Base-by-base conservation (phyloP, 2,329 filamentous ascomycete species). In the Celoporthe dispersa region DNA sequence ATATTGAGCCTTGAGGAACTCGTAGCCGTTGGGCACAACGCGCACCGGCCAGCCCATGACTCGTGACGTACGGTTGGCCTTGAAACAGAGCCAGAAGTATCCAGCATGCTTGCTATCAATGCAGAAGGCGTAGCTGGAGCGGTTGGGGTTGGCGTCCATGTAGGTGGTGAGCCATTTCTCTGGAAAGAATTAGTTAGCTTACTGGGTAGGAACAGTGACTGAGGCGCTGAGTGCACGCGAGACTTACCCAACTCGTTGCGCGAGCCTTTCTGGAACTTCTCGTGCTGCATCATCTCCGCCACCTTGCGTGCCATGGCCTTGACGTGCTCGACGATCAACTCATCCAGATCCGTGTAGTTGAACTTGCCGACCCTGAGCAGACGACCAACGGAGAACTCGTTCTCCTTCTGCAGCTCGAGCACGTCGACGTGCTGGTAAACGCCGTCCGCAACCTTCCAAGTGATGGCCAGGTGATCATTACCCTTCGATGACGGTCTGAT, bases 341-440 rank as follows among this genome's bases (percentile, higher is more conserved):
- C 96, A 81, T 99, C 96, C 72, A 99, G 85, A 90, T 99, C 96
- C 71, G 90, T 94, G 83, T 99, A 99, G 9, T 89, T 95, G 81
- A 94, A 94, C 79, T 94, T 95, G 75, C 93, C 92, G 67, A 99
- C 93, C 73, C 93, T 92, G 67, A 99, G 86, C 57, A 91, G 90
- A 75, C 91, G 91, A 73, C 96, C 96, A 3, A 98, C 91, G 0
- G 94, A 94, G 79, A 98, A 98, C 79, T 98, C 95, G 73, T 94
- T 98, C 73, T 97, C 94, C 82, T 99, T 99, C 80, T 97, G 93
- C 77, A 99, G 86, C 82, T 99, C 96, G 53, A 99, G 87, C 44
- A 99, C 95, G 80, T 99, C 96, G 73, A 99, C 93, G 80, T 99
- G 96, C 81, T 99, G 94, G 80, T 94, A 99, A n/a, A 98, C 90